These are phyloP conservation scores for Cenchrus fungigraminus DNA, from an alignment of 176 grass and related monocot genomes.

Conservation along the genomic window DNA sequence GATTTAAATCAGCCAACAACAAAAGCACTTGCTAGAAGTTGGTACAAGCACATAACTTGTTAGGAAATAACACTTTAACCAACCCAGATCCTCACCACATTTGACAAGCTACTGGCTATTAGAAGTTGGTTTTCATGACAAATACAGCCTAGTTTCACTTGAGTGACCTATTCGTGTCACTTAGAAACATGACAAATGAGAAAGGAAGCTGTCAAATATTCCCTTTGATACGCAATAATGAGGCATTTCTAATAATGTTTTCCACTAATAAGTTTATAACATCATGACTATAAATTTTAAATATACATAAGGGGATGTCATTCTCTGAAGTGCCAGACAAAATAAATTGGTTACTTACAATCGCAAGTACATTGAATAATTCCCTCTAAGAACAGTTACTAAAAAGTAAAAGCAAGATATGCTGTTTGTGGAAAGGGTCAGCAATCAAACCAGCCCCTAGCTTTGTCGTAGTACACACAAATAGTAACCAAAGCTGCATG, in stretches of 20 bases:
- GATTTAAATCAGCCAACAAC: not conserved
- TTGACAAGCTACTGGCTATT: not conserved
- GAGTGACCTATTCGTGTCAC: not conserved
- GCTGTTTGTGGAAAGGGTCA: not conserved
- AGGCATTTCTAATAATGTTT: not conserved
- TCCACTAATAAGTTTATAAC: not conserved
- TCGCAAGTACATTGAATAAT: not conserved
- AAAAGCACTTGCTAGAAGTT: not conserved
- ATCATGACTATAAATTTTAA: not conserved
- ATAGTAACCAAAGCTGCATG: not conserved
- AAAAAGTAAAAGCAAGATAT: conserved; percentile 19
- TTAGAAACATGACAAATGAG: not conserved
- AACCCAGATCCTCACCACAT: not conserved
- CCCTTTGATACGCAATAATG: not conserved
- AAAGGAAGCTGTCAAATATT: conserved; percentile 22
- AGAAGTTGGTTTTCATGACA: conserved; percentile 16
- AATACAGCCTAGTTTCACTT: not conserved
- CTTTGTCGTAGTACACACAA: not conserved
- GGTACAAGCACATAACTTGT: not conserved
- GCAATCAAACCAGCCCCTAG: conserved; percentile 16
- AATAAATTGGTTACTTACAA: not conserved
- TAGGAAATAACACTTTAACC: not conserved
- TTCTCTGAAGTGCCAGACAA: not conserved
- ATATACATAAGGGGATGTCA: conserved; percentile 13
- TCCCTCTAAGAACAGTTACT: not conserved